A percentile compares a stretch with the other conserved stretches of the same genome.
Conservation (phyloP, 225 moss, liverwort and hornwort genomes). For the Marchantia polymorpha region DNA sequence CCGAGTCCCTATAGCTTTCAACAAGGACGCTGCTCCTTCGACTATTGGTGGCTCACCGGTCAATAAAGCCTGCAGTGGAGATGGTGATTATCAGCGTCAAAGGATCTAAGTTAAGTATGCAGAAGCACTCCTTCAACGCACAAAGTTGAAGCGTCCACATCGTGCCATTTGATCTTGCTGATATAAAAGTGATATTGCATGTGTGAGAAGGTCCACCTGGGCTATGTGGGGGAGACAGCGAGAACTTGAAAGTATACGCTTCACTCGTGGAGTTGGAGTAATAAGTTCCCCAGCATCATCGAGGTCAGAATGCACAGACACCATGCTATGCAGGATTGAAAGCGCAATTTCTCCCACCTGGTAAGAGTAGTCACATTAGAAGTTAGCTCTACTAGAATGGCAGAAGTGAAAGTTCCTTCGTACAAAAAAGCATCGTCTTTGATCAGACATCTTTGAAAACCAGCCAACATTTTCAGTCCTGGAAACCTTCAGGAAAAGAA, state of each 20-base stretch:
- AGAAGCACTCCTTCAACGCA: no score
- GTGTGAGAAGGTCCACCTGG: slow-evolving; percentile 44
- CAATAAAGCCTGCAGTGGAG: slow-evolving; percentile 59
- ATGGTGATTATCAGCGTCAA: not conserved
- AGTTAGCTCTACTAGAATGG: not conserved
- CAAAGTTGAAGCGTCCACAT: not conserved
- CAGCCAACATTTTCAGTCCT: not conserved
- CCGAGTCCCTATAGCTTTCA: slow-evolving; percentile 72
- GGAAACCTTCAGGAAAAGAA: not conserved
- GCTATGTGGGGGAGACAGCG: slow-evolving; percentile 88
- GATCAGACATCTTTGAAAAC: not conserved
- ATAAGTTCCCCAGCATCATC: slow-evolving; percentile 97
- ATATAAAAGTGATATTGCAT: not conserved
- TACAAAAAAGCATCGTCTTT: not conserved
- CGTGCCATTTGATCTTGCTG: not conserved
- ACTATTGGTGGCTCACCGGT: slow-evolving; percentile 88
- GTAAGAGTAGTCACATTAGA: not conserved
- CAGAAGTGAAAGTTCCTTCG: not conserved
- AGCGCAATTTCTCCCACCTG: slow-evolving; percentile 89
- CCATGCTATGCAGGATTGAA: slow-evolving; percentile 91
- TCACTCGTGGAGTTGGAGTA: slow-evolving; percentile 86
- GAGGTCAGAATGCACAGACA: slow-evolving; percentile 83
- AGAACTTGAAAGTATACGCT: slow-evolving; percentile 84
- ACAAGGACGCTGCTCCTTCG: slow-evolving; percentile 73
- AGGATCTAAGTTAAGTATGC: no score